Evolutionary conservation across 345 rosid species (phyloP).

Genomic region (Rhodamnia rubescens): DNA sequence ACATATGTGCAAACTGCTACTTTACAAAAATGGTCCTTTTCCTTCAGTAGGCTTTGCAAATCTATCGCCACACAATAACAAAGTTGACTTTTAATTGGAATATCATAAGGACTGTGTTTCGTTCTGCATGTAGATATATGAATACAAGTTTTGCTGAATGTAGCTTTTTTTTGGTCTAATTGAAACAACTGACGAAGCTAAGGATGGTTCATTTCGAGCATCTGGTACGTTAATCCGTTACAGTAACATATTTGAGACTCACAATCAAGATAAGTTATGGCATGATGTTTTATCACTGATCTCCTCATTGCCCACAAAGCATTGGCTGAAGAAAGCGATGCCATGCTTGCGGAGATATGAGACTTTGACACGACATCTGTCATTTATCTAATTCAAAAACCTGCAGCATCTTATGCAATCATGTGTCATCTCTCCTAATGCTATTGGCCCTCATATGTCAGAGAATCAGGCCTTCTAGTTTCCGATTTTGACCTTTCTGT

Average conservation of each 20-base stretch:
- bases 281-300: neutral
- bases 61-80: neutral
- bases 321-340: neutral
- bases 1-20: neutral
- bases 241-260: neutral
- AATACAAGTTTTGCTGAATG: neutral
- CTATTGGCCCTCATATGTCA: neutral
- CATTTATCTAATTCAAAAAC: neutral
- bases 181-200: neutral
- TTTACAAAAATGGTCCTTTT: neutral
- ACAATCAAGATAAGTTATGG: neutral
- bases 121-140: neutral
- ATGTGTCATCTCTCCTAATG: neutral
- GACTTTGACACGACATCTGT: neutral
- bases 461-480: neutral
- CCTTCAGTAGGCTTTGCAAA: neutral
- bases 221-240: neutral
- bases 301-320: neutral
- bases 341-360: neutral
- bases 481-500: neutral
- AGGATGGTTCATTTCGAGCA: neutral
- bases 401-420: neutral
- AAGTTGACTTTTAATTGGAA: neutral
- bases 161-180: neutral
- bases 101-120: neutral